phyloP scores from a whole-genome alignment of 345 rosid species.

The Cochlearia excelsa region DNA sequence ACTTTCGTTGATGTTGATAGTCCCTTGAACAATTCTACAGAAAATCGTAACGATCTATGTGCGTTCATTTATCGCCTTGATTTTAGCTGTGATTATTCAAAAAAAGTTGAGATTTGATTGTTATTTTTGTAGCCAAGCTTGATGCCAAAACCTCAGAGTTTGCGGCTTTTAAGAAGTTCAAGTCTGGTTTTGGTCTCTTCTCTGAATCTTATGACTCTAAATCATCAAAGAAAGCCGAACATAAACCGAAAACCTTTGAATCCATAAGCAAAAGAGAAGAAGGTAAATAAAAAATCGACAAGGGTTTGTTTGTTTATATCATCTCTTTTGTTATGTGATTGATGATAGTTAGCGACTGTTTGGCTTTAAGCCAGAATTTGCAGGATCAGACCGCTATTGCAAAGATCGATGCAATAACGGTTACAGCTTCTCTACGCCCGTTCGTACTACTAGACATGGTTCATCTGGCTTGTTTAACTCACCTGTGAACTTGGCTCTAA shows the following conservation, averaged over 20 bases:
- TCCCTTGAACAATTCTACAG: conserved; percentile 20
- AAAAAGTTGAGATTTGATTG: conserved; percentile 14
- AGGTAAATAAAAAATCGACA: conserved; percentile 5
- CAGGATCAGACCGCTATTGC: conserved; percentile 33
- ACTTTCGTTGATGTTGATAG: conserved; percentile 33
- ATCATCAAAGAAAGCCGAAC: conserved; percentile 16
- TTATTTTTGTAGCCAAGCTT: conserved; percentile 39
- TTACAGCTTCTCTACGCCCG: conserved; percentile 32
- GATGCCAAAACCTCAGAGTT: conserved; percentile 73
- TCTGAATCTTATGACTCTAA: conserved; percentile 22
- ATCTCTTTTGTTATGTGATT: neutral
- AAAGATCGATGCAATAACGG: conserved; percentile 22
- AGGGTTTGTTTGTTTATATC: neutral
- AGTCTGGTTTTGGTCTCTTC: conserved; percentile 38
- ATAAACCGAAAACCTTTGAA: conserved; percentile 22
- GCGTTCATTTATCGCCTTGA: neutral
- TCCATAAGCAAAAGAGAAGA: conserved; percentile 33
- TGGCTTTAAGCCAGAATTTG: conserved; percentile 17
- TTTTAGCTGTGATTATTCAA: neutral
- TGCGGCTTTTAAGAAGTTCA: conserved; percentile 68
- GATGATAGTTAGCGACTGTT: neutral
- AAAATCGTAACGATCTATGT: conserved; percentile 15
- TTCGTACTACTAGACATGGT: conserved; percentile 21
- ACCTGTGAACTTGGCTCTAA: conserved; percentile 25
- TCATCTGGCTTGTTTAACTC: conserved; percentile 2